Percentiles rank a stretch among this genome's conserved stretches.
phyloP scores from a whole-genome alignment of 305 asterid genomes.

The Striga hermonthica region DNA sequence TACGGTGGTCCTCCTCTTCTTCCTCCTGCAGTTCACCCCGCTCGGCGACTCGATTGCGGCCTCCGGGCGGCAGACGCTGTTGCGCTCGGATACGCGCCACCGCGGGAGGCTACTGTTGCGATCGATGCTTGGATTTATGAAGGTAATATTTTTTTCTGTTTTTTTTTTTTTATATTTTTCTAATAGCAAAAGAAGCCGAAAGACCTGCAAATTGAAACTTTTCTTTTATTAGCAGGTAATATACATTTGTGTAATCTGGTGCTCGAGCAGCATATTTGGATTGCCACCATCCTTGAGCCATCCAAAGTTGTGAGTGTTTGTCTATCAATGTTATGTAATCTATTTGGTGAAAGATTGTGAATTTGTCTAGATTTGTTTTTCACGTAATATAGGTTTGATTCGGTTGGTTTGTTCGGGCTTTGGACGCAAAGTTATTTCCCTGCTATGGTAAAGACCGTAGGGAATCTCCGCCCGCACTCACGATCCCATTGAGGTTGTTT shows the following conservation, averaged over 20 bases:
- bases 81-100: slow-evolving; percentile 71
- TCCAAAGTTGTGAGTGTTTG: slow-evolving; percentile 53
- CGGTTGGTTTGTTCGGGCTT: neutral
- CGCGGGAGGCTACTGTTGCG: slow-evolving; percentile 50
- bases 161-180: neutral
- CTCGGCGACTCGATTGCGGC: slow-evolving; percentile 85
- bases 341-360: slow-evolving; percentile 2
- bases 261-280: slow-evolving; percentile 68
- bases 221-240: no score
- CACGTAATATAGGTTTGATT: slow-evolving; percentile 4
- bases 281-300: slow-evolving; percentile 72
- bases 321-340: no score
- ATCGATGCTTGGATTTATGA: slow-evolving; percentile 45
- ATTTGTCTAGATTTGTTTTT: slow-evolving; percentile 27
- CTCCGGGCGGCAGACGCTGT: slow-evolving; percentile 72
- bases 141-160: no score
- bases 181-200: neutral
- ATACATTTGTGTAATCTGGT: slow-evolving; percentile 66
- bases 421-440: slow-evolving; percentile 62
- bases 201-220: slow-evolving; percentile 11
- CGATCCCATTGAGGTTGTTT: slow-evolving; percentile 80
- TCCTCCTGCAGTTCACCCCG: slow-evolving; percentile 70
- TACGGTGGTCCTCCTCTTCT: slow-evolving; percentile 70
- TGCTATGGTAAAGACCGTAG: slow-evolving; percentile 95
- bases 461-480: slow-evolving; percentile 89